Percentiles rank a stretch among this genome's conserved stretches.
These are phyloP conservation scores for Globisporangium megalacanthum DNA, from an alignment of 352 stramenopile species.

Conservation along the genomic window DNA sequence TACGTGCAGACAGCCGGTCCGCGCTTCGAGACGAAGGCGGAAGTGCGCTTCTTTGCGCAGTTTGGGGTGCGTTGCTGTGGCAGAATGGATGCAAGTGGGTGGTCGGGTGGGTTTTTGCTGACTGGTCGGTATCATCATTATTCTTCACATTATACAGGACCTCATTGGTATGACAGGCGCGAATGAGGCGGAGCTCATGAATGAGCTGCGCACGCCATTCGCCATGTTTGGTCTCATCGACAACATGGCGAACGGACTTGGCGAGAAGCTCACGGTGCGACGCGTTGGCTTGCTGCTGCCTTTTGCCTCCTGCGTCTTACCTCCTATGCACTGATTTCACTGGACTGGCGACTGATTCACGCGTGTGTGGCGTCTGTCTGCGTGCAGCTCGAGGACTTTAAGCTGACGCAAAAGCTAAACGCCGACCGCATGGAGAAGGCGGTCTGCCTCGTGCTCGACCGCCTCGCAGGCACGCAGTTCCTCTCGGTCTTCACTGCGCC, in stretches of 20 bases:
- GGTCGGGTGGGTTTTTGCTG: background rate
- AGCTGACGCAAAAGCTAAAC: slow-evolving; percentile 74
- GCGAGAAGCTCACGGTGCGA: slow-evolving; percentile 61
- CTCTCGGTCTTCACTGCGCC: slow-evolving; percentile 21
- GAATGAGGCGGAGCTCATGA: slow-evolving; percentile 83
- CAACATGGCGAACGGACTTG: slow-evolving; percentile 85
- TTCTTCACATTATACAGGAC: slow-evolving; percentile 33
- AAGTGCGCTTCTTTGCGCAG: slow-evolving; percentile 86
- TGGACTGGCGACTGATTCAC: no score
- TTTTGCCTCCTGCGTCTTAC: background rate
- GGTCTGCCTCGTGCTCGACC: slow-evolving; percentile 50
- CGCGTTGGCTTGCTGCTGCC: background rate
- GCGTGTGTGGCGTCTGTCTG: background rate
- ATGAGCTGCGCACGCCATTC: slow-evolving; percentile 77
- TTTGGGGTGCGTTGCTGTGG: slow-evolving; percentile 36
- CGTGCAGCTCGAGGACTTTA: slow-evolving; percentile 59
- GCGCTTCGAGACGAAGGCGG: slow-evolving; percentile 88
- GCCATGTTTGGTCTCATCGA: slow-evolving; percentile 87
- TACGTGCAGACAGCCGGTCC: slow-evolving; percentile 85
- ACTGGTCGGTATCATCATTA: no score
- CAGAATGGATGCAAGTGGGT: background rate
- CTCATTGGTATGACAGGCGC: slow-evolving; percentile 87
- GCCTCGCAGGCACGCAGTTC: slow-evolving; percentile 29
- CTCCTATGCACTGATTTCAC: background rate
- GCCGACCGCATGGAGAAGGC: slow-evolving; percentile 58